Conservation (phyloP, 148 eudicot genomes). For the Rhododendron ferrugineum region DNA sequence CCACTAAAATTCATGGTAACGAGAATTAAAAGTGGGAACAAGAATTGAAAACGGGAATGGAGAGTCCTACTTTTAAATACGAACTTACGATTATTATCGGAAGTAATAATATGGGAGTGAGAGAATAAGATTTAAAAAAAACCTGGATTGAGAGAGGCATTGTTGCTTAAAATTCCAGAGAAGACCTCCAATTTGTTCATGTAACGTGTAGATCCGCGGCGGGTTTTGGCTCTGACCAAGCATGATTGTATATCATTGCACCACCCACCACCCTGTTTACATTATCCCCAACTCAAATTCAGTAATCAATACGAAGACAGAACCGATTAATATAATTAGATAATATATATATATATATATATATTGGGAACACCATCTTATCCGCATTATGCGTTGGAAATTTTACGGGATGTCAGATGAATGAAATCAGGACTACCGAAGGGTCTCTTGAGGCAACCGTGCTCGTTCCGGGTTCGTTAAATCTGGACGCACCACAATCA, state of each 20-base stretch:
- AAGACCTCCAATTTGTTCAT: conserved; percentile 64
- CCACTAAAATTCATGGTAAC: too few relatives aligned
- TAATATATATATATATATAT: too few relatives aligned
- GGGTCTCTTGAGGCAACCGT: too few relatives aligned
- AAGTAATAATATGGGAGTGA: not conserved
- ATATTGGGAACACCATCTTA: not conserved
- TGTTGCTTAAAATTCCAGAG: conserved; percentile 76
- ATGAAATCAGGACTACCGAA: too few relatives aligned
- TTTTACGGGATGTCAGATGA: too few relatives aligned
- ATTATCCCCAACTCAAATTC: not conserved
- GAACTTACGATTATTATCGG: not conserved
- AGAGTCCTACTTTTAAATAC: too few relatives aligned
- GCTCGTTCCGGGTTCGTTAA: too few relatives aligned
- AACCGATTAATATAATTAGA: too few relatives aligned
- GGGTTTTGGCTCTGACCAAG: conserved; percentile 61
- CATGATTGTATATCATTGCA: conserved; percentile 81
- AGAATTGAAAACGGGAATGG: not conserved
- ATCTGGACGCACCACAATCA: too few relatives aligned
- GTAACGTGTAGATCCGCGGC: conserved; percentile 72
- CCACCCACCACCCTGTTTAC: conserved; percentile 95
- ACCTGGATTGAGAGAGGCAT: conserved; percentile 81
- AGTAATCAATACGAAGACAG: not conserved
- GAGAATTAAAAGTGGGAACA: not conserved
- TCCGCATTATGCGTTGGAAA: too few relatives aligned
- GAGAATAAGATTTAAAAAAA: not conserved